Evolutionary conservation across 352 stramenopile genomes (phyloP).

Genomic region (Aphanomyces cochlioides): DNA sequence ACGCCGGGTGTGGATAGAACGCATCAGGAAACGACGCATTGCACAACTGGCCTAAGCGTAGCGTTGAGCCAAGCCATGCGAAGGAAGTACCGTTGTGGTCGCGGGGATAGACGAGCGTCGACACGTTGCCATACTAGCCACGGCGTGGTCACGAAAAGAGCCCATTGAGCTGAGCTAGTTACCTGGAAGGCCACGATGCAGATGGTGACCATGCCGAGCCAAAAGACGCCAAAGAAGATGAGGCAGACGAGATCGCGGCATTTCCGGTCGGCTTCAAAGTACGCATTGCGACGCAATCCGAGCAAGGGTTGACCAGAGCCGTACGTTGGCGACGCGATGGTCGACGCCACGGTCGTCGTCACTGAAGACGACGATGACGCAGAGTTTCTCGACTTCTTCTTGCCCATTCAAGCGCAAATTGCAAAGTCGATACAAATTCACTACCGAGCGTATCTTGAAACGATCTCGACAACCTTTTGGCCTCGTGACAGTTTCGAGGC

Average conservation of each 20-base stretch:
- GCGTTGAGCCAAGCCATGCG: neutral
- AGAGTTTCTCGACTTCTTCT: neutral
- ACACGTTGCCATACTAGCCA: neutral
- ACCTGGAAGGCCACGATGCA: constrained; percentile 10
- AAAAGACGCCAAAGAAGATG: constrained; percentile 7
- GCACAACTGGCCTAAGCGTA: constrained; percentile 4
- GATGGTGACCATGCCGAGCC: constrained; percentile 11
- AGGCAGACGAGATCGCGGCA: constrained; percentile 17
- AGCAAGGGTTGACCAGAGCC: constrained; percentile 14
- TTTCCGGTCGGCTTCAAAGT: constrained; percentile 21
- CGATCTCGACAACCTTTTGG: no score
- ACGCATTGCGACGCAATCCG: constrained; percentile 13
- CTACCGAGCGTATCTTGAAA: neutral
- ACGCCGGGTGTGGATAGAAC: constrained; percentile 9
- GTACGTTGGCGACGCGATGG: constrained; percentile 10
- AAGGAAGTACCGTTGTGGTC: constrained; percentile 7
- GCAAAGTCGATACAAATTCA: neutral
- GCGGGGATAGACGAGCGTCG: neutral
- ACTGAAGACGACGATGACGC: neutral
- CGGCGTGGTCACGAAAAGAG: neutral
- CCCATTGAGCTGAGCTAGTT: neutral
- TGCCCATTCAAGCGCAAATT: neutral
- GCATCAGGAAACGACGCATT: neutral
- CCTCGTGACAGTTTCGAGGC: no score
- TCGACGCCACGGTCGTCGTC: neutral